phyloP scores from a whole-genome alignment of 306 rosid genomes.

The Dalbergia cultrata region DNA sequence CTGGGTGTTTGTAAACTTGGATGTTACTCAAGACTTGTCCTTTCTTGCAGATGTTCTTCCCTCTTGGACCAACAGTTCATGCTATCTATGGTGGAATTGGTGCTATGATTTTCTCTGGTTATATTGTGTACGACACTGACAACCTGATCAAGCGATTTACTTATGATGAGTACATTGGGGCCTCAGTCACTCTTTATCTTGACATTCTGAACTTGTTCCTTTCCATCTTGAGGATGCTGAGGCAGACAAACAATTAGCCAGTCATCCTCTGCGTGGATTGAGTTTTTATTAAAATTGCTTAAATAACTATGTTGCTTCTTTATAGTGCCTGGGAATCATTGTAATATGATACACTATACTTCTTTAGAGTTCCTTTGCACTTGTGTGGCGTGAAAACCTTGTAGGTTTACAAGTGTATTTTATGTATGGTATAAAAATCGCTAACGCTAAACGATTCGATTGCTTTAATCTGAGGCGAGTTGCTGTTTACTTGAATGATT shows the following conservation, averaged over 20 bases:
- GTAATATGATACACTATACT: slow-evolving; percentile 35
- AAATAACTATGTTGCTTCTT: slow-evolving; percentile 34
- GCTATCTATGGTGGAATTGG: slow-evolving; percentile 81
- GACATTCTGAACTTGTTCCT: slow-evolving; percentile 92
- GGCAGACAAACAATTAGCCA: slow-evolving; percentile 70
- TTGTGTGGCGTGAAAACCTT: slow-evolving; percentile 32
- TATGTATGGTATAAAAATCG: slow-evolving; percentile 39
- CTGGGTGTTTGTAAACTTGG: background rate
- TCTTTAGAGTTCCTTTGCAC: slow-evolving; percentile 38
- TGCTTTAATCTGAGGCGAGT: background rate
- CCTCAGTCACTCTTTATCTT: slow-evolving; percentile 87
- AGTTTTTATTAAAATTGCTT: slow-evolving; percentile 29
- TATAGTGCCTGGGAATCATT: slow-evolving; percentile 40
- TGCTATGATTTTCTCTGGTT: slow-evolving; percentile 87
- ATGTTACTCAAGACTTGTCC: slow-evolving; percentile 39
- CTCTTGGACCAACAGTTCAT: slow-evolving; percentile 76
- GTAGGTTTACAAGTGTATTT: slow-evolving; percentile 27
- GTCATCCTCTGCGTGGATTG: background rate
- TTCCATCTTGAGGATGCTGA: slow-evolving; percentile 84
- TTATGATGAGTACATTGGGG: slow-evolving; percentile 91
- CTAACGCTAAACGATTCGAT: background rate
- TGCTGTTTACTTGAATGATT: slow-evolving; percentile 17
- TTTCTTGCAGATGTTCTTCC: slow-evolving; percentile 79
- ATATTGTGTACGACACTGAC: slow-evolving; percentile 85
- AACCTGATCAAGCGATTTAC: slow-evolving; percentile 91